Evolutionary conservation across 768 basidiomycete genomes (phyloP).

Genomic region (Xerocomellus intermedius): DNA sequence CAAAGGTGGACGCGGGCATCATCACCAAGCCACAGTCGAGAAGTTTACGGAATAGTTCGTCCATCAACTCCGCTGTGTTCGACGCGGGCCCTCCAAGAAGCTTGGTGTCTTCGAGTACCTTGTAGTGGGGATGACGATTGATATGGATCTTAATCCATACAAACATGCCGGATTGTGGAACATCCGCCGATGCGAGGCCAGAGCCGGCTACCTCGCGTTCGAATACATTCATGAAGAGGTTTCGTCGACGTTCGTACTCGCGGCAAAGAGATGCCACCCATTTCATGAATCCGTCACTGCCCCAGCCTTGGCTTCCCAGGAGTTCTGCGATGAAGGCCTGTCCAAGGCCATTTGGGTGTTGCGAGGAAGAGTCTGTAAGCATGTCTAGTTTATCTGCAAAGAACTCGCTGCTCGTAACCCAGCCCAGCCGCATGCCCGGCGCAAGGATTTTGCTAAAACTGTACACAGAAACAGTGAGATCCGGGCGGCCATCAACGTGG

Average conservation of each 20-base stretch:
- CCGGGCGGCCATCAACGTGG: background rate
- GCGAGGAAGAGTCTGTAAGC: constrained; percentile 47
- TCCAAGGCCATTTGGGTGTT: constrained; percentile 49
- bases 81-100: constrained; percentile 27
- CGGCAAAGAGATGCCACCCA: constrained; percentile 47
- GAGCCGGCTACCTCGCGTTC: constrained; percentile 31
- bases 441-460: constrained; percentile 53
- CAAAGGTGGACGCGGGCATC: constrained; percentile 50
- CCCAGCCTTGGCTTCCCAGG: constrained; percentile 43
- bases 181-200: constrained; percentile 36
- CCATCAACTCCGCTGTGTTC: constrained; percentile 46
- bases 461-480: background rate
- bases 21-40: constrained; percentile 43
- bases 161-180: constrained; percentile 52
- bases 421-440: constrained; percentile 55
- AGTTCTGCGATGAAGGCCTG: constrained; percentile 47
- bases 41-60: constrained; percentile 45
- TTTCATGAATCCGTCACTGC: constrained; percentile 43
- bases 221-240: constrained; percentile 46
- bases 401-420: constrained; percentile 43
- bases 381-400: constrained; percentile 43
- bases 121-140: constrained; percentile 41
- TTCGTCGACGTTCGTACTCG: constrained; percentile 50
- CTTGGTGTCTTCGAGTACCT: constrained; percentile 17
- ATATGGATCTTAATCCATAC: constrained; percentile 50